Evolutionary conservation across 805 yeast genomes (phyloP).

Genomic region (Tetrapisispora pingtungensis): DNA sequence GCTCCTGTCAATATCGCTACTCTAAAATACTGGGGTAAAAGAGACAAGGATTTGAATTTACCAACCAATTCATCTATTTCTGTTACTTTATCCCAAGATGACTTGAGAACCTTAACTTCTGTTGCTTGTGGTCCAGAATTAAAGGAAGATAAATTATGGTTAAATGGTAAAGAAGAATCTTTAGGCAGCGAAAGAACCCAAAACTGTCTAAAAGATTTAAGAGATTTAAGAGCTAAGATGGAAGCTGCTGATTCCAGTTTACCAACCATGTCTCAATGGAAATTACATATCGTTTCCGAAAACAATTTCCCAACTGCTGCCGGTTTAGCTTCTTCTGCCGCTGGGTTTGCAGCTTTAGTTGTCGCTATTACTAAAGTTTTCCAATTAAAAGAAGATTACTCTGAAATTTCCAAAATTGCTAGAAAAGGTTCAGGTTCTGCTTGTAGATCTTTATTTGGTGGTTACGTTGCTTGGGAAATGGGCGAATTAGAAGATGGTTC

Average conservation of each 20-base stretch:
- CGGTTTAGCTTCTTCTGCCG: conserved; percentile 95
- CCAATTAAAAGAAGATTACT: conserved; percentile 71
- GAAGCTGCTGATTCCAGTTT: conserved; percentile 45
- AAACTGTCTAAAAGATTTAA: conserved; percentile 68
- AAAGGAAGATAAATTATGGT: conserved; percentile 60
- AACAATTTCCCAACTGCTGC: conserved; percentile 99
- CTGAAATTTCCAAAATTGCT: conserved; percentile 86
- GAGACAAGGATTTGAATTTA: conserved; percentile 76
- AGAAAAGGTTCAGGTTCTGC: conserved; percentile 99
- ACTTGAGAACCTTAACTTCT: conserved; percentile 84
- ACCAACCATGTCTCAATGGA: conserved; percentile 54
- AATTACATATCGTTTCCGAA: conserved; percentile 75
- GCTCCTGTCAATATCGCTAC: conserved; percentile 99
- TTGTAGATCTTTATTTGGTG: conserved; percentile 93
- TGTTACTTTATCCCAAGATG: conserved; percentile 85
- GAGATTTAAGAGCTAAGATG: conserved; percentile 50
- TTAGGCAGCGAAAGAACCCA: conserved; percentile 52
- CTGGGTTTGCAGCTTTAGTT: conserved; percentile 95
- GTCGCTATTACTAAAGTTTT: conserved; percentile 79
- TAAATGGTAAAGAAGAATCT: conserved; percentile 77
- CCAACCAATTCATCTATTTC: conserved; percentile 96
- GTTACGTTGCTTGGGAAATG: conserved; percentile 99
- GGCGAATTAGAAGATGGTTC: conserved; percentile 67
- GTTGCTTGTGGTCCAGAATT: conserved; percentile 58
- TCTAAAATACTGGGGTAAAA: conserved; percentile 96